These are phyloP conservation scores for Starmerella cellae DNA, from an alignment of 805 yeast species.

Conservation along the genomic window DNA sequence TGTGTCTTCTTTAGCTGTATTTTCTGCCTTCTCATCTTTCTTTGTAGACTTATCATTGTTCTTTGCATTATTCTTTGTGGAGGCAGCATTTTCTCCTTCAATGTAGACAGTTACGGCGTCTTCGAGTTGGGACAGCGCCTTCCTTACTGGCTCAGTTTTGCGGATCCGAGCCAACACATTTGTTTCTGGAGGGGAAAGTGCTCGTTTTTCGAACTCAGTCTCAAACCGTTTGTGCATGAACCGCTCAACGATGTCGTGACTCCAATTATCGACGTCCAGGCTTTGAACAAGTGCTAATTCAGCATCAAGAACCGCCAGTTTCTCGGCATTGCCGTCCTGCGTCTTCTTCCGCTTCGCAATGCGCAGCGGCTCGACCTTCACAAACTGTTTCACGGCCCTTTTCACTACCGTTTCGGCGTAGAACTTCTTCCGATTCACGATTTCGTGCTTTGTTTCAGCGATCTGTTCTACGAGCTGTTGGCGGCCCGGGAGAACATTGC, in stretches of 20 bases:
- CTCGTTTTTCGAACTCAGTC: constrained; percentile 8
- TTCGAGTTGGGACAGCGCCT: constrained; percentile 8
- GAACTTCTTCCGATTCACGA: constrained; percentile 25
- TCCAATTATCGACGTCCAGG: constrained; percentile 13
- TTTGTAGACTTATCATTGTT: not conserved
- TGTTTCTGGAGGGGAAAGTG: constrained; percentile 21
- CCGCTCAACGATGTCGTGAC: constrained; percentile 12
- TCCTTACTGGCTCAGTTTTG: constrained; percentile 22
- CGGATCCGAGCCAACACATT: constrained; percentile 31
- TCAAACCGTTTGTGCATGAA: constrained; percentile 7
- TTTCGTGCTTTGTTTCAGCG: constrained; percentile 19
- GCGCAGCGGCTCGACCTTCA: constrained; percentile 26
- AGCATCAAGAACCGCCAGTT: constrained; percentile 8
- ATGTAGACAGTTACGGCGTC: constrained; percentile 8
- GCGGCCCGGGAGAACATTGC: constrained; percentile 7
- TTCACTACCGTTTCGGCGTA: constrained; percentile 22
- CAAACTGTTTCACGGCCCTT: constrained; percentile 25
- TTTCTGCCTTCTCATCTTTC: not conserved
- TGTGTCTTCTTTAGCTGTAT: not conserved
- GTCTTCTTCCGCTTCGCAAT: constrained; percentile 23
- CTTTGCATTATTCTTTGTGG: not conserved
- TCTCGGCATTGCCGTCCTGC: not conserved
- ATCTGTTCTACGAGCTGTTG: constrained; percentile 18
- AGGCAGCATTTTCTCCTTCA: not conserved
- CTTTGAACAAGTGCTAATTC: constrained; percentile 12